A percentile compares a stretch with the other conserved stretches of the same genome.
These are phyloP conservation scores for Irpex sp. DNA, from an alignment of 1,284 basidiomycete genomes.

Conservation along the genomic window DNA sequence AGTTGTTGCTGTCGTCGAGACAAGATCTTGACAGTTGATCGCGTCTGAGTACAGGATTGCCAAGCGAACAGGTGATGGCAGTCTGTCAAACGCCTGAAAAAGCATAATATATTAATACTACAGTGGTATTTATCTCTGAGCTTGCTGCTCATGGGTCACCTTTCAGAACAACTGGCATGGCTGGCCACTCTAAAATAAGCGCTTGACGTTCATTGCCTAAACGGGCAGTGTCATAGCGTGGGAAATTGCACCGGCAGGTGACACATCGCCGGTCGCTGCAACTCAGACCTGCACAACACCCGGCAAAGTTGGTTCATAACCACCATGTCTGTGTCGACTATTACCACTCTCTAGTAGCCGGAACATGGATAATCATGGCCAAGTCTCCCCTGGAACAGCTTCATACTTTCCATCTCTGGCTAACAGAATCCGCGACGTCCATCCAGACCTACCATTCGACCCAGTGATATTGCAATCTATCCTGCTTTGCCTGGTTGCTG, in stretches of 20 bases:
- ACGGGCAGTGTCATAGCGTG: too few relatives aligned
- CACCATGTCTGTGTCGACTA: neutral
- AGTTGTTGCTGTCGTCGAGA: neutral
- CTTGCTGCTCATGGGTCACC: too few relatives aligned
- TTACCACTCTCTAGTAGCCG: neutral
- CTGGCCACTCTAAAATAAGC: too few relatives aligned
- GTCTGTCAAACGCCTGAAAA: too few relatives aligned
- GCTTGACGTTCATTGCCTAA: too few relatives aligned
- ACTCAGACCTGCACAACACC: too few relatives aligned
- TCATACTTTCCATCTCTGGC: constrained; percentile 52
- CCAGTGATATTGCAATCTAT: constrained; percentile 62
- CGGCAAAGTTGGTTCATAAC: neutral
- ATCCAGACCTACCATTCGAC: constrained; percentile 51
- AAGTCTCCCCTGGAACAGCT: constrained; percentile 37
- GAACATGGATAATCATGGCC: neutral
- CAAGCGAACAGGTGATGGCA: neutral
- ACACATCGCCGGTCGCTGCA: too few relatives aligned
- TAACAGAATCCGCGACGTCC: constrained; percentile 38
- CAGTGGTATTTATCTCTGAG: too few relatives aligned
- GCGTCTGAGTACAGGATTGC: neutral
- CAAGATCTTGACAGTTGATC: neutral
- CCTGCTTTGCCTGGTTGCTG: constrained; percentile 59
- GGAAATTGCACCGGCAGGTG: too few relatives aligned
- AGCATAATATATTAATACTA: too few relatives aligned
- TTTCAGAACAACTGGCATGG: too few relatives aligned